Base-by-base conservation (phyloP, 2,329 filamentous ascomycete species). In the Talaromyces sp. region DNA sequence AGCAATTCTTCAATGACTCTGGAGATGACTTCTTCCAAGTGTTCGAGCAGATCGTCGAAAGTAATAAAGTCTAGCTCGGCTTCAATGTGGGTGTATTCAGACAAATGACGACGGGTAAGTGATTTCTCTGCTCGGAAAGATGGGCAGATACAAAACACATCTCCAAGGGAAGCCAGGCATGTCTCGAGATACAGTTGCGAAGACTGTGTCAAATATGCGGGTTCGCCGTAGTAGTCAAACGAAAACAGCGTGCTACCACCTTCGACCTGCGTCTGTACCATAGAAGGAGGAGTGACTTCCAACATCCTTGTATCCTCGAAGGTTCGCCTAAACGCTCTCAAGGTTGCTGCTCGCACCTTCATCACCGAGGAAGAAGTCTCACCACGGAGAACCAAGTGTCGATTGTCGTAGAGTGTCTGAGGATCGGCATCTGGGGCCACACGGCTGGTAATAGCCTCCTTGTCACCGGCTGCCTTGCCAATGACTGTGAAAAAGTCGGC, bases 61-160 rank as follows among this genome's bases (percentile, higher is more conserved):
- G 84, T 84, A 78, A 99, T 96, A 73, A 94, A 97, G 79, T 97
- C 94, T 60, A 99, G 82, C 75, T 99, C 94, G 60, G 88, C 93
- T 78, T 99, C 94, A 65, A 99, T 84, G 78, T 99, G 94, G 1
- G 92, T 96, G 80, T 97, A 99, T 77, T 99, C 94, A 50, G 91
- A 89, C 67, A 99, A 78, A 73, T 99, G 94, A 69, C 94, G 89
- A 62, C 94, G 89, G 52, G 94, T 99, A 59, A 97, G 81, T 6
- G 88, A 93, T 78, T 97, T 97, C 77, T 99, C 94, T 13, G 94
- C 94, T 62, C 94, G 92, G 87, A 99, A 99, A 1, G 93, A 97
- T 75, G 96, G 96, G 76, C 96, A 92, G 68, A 99, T 93, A 73
- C 93, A 97, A 83, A 95, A 99, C 55, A 97, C 91, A 72, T 97